These are phyloP conservation scores for Plasmodium adleri DNA, from an alignment of 169 alveolate species.

Conservation along the genomic window DNA sequence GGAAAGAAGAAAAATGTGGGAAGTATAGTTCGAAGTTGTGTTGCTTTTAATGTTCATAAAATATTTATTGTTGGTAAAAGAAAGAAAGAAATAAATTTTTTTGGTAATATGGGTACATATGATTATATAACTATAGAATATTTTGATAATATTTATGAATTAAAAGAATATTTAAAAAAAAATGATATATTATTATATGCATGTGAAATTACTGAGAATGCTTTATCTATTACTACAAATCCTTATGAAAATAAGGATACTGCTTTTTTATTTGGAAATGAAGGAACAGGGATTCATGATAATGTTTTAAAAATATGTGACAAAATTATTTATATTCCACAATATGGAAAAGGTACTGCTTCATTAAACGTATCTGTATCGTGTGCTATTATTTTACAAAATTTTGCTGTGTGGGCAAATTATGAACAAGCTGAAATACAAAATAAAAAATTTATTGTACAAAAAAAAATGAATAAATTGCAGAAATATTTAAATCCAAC, in stretches of 20 bases:
- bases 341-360: conserved; percentile 91
- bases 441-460: conserved; percentile 44
- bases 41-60: conserved; percentile 81
- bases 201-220: conserved; percentile 87
- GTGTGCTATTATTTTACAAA: conserved; percentile 92
- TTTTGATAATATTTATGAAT: conserved; percentile 65
- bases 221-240: conserved; percentile 83
- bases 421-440: conserved; percentile 26
- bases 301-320: conserved; percentile 90
- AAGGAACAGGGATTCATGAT: conserved; percentile 91
- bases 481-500: conserved; percentile 55
- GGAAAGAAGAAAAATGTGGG: conserved; percentile 81
- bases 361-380: conserved; percentile 93
- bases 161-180: conserved; percentile 74
- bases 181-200: conserved; percentile 87
- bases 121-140: conserved; percentile 71
- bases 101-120: conserved; percentile 83
- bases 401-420: conserved; percentile 86
- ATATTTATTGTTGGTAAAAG: conserved; percentile 79
- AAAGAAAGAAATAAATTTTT: conserved; percentile 72
- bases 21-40: conserved; percentile 79
- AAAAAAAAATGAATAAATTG: conserved; percentile 36
- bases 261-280: conserved; percentile 93
- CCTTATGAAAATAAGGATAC: conserved; percentile 87
- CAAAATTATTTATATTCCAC: conserved; percentile 91